Percentiles rank a stretch among this genome's conserved stretches.
These are phyloP conservation scores for Cetraspora pellucida DNA, from an alignment of 192 early-diverging fungal genomes.

Conservation along the genomic window DNA sequence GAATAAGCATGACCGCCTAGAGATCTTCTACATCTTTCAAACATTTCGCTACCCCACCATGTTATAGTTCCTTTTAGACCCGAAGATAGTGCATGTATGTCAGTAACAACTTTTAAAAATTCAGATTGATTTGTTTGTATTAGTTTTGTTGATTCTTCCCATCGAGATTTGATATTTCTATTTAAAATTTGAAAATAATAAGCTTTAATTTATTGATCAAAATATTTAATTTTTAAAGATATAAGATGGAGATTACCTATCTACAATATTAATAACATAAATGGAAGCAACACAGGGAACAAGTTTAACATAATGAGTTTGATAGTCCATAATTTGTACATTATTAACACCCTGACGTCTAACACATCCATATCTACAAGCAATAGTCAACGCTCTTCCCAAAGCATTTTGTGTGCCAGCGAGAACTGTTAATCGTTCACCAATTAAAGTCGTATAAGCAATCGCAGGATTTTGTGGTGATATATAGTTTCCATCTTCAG, in stretches of 20 bases:
- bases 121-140: conserved; percentile 50
- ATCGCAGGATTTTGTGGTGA: conserved; percentile 59
- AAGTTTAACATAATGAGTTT: conserved; percentile 61
- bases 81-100: conserved; percentile 62
- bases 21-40: conserved; percentile 55
- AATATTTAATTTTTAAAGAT: neutral
- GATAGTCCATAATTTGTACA: conserved; percentile 69
- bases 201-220: neutral
- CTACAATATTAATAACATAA: conserved; percentile 50
- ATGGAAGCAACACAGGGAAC: conserved; percentile 58
- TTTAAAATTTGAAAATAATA: neutral
- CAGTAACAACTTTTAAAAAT: conserved; percentile 52
- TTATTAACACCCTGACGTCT: conserved; percentile 64
- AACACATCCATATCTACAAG: conserved; percentile 61
- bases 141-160: conserved; percentile 45
- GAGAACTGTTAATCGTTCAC: conserved; percentile 60
- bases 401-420: conserved; percentile 43
- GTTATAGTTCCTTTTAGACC: conserved; percentile 54
- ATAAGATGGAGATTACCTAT: conserved; percentile 33
- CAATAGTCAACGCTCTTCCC: conserved; percentile 60
- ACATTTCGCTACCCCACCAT: conserved; percentile 54
- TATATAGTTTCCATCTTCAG: conserved; percentile 54
- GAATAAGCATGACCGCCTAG: conserved; percentile 71
- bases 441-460: conserved; percentile 64
- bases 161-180: conserved; percentile 34